Conservation (phyloP, 83 land plant genomes). For the Picea mariana region DNA sequence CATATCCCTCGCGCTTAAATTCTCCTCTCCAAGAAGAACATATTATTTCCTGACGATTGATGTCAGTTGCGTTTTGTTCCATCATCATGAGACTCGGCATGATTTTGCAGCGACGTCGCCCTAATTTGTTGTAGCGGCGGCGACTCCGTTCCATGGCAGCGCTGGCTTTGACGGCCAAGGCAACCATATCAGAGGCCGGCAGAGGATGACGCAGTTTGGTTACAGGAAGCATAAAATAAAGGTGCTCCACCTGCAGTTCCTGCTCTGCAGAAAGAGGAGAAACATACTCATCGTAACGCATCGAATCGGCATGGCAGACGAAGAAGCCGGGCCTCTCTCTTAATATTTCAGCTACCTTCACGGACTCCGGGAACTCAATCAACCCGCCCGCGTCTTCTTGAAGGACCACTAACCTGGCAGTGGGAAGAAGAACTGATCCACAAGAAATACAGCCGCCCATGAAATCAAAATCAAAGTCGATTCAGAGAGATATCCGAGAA, state of each 20-base stretch:
- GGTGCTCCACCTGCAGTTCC: background rate
- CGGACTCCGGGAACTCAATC: background rate
- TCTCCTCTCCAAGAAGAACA: too few relatives aligned
- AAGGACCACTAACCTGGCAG: background rate
- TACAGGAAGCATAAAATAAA: background rate
- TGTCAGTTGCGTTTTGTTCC: too few relatives aligned
- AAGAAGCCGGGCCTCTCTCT: background rate
- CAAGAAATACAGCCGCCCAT: background rate
- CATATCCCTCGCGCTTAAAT: too few relatives aligned
- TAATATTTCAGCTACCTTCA: too few relatives aligned
- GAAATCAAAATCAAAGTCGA: background rate
- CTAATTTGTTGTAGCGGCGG: background rate
- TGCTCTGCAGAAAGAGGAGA: background rate
- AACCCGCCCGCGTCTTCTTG: background rate
- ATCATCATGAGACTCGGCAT: background rate
- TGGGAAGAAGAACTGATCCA: background rate
- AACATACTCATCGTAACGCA: too few relatives aligned
- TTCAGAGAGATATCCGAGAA: too few relatives aligned
- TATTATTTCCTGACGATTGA: too few relatives aligned
- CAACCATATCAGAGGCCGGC: background rate
- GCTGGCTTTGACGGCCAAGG: background rate
- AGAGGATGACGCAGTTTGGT: background rate
- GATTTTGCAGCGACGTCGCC: background rate
- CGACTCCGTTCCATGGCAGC: too few relatives aligned
- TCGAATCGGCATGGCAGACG: too few relatives aligned